Evolutionary conservation across 164 flowering plant species (phyloP), one percentile per base, ranked within the genome.

Genomic region (Buxus sempervirens): DNA sequence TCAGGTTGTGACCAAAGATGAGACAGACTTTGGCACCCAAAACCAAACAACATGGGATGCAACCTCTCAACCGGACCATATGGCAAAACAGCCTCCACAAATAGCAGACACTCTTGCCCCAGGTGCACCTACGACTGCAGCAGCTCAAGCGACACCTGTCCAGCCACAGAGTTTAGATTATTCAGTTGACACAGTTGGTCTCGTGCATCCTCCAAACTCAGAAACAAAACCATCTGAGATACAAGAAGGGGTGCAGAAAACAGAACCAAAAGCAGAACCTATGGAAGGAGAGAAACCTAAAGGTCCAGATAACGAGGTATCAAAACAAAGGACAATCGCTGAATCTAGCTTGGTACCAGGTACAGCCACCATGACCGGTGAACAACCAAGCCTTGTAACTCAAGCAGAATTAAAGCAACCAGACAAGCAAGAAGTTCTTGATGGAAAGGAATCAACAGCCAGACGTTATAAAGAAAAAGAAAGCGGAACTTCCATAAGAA

Each of bases 351-450:
- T 45, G 65, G 66, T 65, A 62, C 41, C 81, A 60, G 69, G 55
- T 25, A 69, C 75, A 9, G 48, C 24, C 25, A 42, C 28, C 25
- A 49, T 62, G 16, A 26, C 54, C 62, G 65, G 25, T 54, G 73
- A 72, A 70, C 51, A 59, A 51, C 49, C 24, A 5, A 41, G 36
- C 28, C 16, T 32, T 18, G 23, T 51, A 66, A 38, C 68, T 57
- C 70, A 73, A 42, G 53, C 49, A 58, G 68, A 53, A 54, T 58
- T 59, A 58, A 68, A 26, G 60, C 70, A 68, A 28, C 66, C 36
- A 42, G 68, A 66, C 63, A 77, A 71, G 67, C 78, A 70, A 66
- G 73, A 72, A n/a, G 25, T 48, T 60, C 15, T 4, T 18, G 70
- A 55, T 32, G 67, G n/a, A 62, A 73, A 75, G 70, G 77, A 75